Base-by-base conservation (phyloP, 495 filamentous ascomycete species). In the Jackrogersella minutella region DNA sequence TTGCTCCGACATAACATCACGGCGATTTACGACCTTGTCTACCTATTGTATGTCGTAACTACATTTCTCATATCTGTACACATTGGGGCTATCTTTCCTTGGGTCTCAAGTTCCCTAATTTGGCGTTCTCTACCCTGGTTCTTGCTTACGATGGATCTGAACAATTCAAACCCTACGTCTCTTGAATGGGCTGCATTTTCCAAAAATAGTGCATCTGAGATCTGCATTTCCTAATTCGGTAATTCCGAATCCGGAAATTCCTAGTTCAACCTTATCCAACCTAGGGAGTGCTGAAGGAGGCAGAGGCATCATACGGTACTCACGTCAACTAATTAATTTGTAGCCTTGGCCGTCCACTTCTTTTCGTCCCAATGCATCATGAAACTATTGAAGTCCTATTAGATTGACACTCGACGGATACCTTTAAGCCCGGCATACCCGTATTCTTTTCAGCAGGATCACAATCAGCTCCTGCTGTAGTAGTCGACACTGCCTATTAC, bases 1-100 rank as follows among this genome's bases (percentile, higher is more conserved):
- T 17, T 49, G 44, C 6, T 17, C 26, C 44, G 26, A 49, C 44
- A 49, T 49, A n/a, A 49, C 44, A 49, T 28, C 24, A n/a, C n/a
- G 14, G 44, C 8, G 13, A 26, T 11, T 16, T 30, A 26, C 3
- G 11, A 26, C 44, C 3, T 21, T 49, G 17, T 14, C 24, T 49
- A 8, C 2, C 13, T 30, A 30, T 49, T 49, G 44, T 49, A 49
- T 49, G 31, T 31, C 26, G 24, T 31, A 49, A 14, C 24, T 49
- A 17, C 44, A 49, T 49, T 31, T 49, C 31, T 26, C 44, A 17
- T 26, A 31, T 49, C 44, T 13, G 44, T 49, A 49, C 26, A 24
- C 24, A 26, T 31, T 49, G 17, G 1, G 31, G 44, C 14, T 24
- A 5, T 0, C 16, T 49, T 31, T 31, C 1, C 3, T 8, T 6